phyloP scores from a whole-genome alignment of 306 rosid species.

The Betula pendula region DNA sequence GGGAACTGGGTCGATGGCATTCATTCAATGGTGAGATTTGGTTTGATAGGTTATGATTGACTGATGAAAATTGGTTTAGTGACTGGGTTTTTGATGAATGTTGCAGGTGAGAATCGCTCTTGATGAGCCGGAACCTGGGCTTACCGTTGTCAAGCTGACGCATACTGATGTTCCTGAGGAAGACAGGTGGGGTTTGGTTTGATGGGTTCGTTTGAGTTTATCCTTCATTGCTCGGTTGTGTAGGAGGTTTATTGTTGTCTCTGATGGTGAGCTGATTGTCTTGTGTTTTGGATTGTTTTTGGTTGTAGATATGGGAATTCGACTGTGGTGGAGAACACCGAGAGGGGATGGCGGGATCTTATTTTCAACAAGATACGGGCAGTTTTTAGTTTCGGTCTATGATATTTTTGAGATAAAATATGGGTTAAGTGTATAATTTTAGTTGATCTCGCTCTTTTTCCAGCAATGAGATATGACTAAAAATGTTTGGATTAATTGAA shows the following conservation, averaged over 20 bases:
- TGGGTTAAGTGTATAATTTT: conserved; percentile 26
- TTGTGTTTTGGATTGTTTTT: conserved; percentile 5
- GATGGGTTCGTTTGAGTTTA: neutral
- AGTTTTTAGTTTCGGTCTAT: conserved; percentile 91
- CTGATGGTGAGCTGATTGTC: conserved; percentile 5
- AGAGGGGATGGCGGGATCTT: conserved; percentile 97
- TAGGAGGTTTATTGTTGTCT: neutral
- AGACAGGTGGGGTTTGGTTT: conserved; percentile 60
- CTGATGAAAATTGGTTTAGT: neutral
- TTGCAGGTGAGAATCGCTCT: conserved; percentile 76
- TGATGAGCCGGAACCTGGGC: conserved; percentile 86
- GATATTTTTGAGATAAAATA: conserved; percentile 20
- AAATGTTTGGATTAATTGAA: conserved; percentile 10
- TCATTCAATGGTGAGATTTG: conserved; percentile 53
- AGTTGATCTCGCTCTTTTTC: conserved; percentile 11
- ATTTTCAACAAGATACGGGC: conserved; percentile 94
- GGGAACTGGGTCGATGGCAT: conserved; percentile 89
- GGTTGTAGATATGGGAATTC: conserved; percentile 83
- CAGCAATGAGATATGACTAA: conserved; percentile 35
- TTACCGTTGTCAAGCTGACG: conserved; percentile 69
- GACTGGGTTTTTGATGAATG: conserved; percentile 4
- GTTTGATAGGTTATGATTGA: neutral
- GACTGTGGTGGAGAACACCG: conserved; percentile 95
- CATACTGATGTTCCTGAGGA: conserved; percentile 89
- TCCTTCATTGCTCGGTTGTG: neutral